These are phyloP conservation scores for Boechera divaricarpa DNA, from an alignment of 345 rosid genomes.

Conservation along the genomic window DNA sequence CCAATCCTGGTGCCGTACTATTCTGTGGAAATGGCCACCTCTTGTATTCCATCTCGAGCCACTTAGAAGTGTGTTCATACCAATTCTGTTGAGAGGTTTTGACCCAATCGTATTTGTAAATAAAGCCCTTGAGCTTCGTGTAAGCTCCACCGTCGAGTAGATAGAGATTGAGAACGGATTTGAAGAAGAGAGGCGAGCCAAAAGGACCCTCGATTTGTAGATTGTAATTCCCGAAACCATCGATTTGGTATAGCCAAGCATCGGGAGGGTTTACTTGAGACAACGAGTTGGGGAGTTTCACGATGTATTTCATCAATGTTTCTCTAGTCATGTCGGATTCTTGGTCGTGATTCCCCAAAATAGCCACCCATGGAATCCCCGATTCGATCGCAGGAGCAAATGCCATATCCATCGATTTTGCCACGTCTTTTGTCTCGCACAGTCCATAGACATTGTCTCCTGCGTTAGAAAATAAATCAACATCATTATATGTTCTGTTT, in stretches of 20 bases:
- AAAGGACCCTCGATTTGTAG: constrained; percentile 72
- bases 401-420: constrained; percentile 66
- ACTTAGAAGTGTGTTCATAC: constrained; percentile 78
- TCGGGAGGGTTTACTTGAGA: constrained; percentile 73
- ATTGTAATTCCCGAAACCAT: constrained; percentile 95
- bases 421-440: constrained; percentile 66
- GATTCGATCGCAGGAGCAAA: constrained; percentile 81
- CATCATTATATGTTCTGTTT: neutral
- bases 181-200: constrained; percentile 71
- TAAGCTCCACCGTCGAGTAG: constrained; percentile 88
- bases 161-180: constrained; percentile 83
- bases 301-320: constrained; percentile 81
- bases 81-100: constrained; percentile 86
- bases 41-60: constrained; percentile 67
- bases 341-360: constrained; percentile 93
- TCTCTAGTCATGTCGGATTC: constrained; percentile 79
- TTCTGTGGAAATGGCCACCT: constrained; percentile 62
- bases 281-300: constrained; percentile 62
- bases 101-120: constrained; percentile 70
- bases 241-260: constrained; percentile 50
- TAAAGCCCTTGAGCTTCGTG: constrained; percentile 60
- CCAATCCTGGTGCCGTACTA: constrained; percentile 84
- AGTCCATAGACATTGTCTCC: constrained; percentile 79
- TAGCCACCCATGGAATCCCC: constrained; percentile 84
- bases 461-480: constrained; percentile 8